Evolutionary conservation across 345 rosid species (phyloP), one percentile per base, ranked within the genome.

Genomic region (Citrus unshiu): DNA sequence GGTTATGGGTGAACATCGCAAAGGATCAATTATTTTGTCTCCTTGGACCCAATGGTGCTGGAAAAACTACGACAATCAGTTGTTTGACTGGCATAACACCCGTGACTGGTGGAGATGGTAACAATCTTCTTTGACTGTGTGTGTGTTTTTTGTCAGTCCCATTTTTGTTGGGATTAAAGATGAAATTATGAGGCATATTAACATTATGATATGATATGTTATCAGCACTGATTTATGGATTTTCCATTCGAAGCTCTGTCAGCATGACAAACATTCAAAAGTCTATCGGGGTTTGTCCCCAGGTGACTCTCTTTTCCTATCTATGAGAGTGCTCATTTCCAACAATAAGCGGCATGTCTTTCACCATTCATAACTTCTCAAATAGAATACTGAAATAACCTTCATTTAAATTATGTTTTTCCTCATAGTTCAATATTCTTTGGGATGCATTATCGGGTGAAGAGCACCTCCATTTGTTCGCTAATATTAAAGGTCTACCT

Each of bases 11-110:
- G 84, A 95, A 93, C 79, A 88, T 91, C 74, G 86, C 95, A 32
- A 90, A 90, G 83, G 93, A 95, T 87, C 96, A 93, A 74, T 79
- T 93, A 24, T 95, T 95, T 81, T 95, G 98, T 89, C 94, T 95
- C 73, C 98, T 92, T 79, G 99, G 99, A 76, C 99, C 95, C 80
- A 95, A 93, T 65, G 96, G 99, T 69, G 96, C 97, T 77, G 99
- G 99, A 82, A 95, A 95, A 85, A 95, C 98, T 76, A 93, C 99
- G 70, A 84, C 89, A 63, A 91, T 92, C 81, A 92, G 89, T 80
- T 92, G 97, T 78, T 86, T 91, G 85, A 92, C 98, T 37, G 98
- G 99, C 81, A 83, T 93, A 77, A 85, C 92, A 78, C 96, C 96
- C 27, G 92, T 89, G 75, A 95, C 93, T 19, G 81, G 85, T 72